Conservation (phyloP, 129 eudicot genomes). For the Flaveria linearis region DNA sequence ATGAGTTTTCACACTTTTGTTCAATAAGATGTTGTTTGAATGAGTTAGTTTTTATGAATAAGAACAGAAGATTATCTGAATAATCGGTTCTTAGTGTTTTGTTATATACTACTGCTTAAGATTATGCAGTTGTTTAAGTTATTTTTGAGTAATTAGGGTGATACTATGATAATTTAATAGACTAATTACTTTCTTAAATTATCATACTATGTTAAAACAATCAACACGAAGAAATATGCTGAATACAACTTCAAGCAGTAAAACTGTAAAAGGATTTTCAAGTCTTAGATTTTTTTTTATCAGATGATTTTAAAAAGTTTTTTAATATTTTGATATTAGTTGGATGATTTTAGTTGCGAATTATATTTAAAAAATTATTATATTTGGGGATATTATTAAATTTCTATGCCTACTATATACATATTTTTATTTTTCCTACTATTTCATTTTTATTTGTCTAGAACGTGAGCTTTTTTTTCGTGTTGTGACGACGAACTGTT, state of each 20-base stretch:
- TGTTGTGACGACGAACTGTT: too few species aligned
- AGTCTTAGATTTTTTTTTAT: neutral
- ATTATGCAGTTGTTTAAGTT: too few species aligned
- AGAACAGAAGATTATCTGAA: neutral
- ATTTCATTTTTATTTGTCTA: neutral
- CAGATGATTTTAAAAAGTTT: neutral
- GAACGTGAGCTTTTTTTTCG: neutral
- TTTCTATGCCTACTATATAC: neutral
- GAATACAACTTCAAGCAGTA: neutral
- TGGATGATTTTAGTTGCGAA: neutral
- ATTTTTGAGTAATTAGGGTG: neutral
- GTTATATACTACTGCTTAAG: neutral
- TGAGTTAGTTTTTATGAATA: neutral
- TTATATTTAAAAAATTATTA: neutral
- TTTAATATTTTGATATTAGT: neutral
- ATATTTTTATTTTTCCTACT: neutral
- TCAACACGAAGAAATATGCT: neutral
- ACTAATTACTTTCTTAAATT: neutral
- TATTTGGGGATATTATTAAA: neutral
- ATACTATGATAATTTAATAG: neutral
- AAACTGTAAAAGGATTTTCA: neutral
- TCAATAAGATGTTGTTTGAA: neutral
- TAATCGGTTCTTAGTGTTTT: neutral
- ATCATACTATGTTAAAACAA: neutral
- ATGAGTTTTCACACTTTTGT: constrained; percentile 4